Evolutionary conservation across 2,329 filamentous ascomycete species (phyloP).

Genomic region (Chaetomium sp.): DNA sequence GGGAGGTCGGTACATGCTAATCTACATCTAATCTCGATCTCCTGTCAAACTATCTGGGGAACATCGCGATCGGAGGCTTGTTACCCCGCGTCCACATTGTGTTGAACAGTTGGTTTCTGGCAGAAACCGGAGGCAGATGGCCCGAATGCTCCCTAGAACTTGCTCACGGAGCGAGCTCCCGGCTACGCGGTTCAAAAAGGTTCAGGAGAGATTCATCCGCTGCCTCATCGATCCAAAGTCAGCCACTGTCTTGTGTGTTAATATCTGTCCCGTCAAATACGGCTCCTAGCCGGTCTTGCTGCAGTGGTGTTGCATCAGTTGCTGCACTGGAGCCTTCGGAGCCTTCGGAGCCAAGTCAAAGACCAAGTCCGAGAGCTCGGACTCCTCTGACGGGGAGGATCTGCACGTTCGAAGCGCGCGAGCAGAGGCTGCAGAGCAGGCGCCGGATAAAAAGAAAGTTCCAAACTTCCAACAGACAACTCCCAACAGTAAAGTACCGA

Average conservation of each 20-base stretch:
- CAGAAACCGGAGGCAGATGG: background rate
- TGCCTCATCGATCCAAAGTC: background rate
- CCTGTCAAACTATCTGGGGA: background rate
- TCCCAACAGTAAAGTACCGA: background rate
- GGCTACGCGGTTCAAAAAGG: background rate
- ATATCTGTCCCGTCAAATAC: slow-evolving; percentile 7
- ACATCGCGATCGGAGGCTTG: background rate
- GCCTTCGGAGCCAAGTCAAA: background rate
- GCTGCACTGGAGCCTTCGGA: slow-evolving; percentile 3
- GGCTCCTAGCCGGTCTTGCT: background rate
- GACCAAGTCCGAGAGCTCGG: slow-evolving; percentile 5
- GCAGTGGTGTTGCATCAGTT: background rate
- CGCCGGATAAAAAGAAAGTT: slow-evolving; percentile 1
- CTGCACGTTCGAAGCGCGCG: background rate
- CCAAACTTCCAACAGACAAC: background rate
- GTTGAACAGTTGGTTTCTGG: background rate
- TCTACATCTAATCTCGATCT: slow-evolving; percentile 5
- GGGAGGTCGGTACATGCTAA: background rate
- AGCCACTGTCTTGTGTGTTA: background rate
- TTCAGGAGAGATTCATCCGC: background rate
- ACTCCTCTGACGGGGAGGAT: background rate
- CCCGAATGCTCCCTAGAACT: slow-evolving; percentile 6
- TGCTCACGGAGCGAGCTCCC: background rate
- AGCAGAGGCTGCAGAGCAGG: background rate
- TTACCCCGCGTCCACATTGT: slow-evolving; percentile 1